Evolutionary conservation across 805 yeast species (phyloP).

Genomic region (Yamadazyma takamatsuzukensis): DNA sequence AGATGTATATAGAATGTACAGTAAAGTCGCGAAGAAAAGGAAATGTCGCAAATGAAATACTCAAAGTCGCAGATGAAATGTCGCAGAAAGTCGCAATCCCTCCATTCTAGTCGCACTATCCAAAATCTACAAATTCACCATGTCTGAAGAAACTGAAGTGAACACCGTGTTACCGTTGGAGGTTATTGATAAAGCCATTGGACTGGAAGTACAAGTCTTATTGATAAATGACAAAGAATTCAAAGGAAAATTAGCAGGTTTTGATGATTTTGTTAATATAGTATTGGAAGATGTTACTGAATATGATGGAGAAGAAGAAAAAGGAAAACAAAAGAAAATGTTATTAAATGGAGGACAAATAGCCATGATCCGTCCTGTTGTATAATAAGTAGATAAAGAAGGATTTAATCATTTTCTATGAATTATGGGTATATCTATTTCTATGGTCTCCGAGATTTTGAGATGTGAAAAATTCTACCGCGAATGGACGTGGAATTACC

Average conservation of each 20-base stretch:
- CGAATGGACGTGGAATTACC: too few relatives aligned
- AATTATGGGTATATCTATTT: too few relatives aligned
- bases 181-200: slow-evolving; percentile 82
- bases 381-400: not conserved
- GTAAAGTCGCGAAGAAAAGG: too few relatives aligned
- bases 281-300: slow-evolving; percentile 82
- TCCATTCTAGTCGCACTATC: too few relatives aligned
- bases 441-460: too few relatives aligned
- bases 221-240: slow-evolving; percentile 67
- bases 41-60: too few relatives aligned
- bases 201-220: slow-evolving; percentile 72
- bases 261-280: slow-evolving; percentile 92
- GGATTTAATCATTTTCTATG: too few relatives aligned
- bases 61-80: too few relatives aligned
- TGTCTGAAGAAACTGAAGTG: slow-evolving; percentile 9
- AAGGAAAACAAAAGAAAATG: slow-evolving; percentile 50
- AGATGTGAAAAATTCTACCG: too few relatives aligned
- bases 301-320: slow-evolving; percentile 39
- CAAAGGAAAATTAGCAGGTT: slow-evolving; percentile 84
- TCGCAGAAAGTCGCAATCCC: too few relatives aligned
- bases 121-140: slow-evolving; percentile 3
- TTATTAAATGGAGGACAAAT: slow-evolving; percentile 69
- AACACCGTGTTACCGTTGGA: slow-evolving; percentile 70
- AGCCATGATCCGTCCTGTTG: slow-evolving; percentile 51
- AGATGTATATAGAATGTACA: not conserved